Conservation (phyloP, 306 rosid species). For the Fragaria nilgerrensis region DNA sequence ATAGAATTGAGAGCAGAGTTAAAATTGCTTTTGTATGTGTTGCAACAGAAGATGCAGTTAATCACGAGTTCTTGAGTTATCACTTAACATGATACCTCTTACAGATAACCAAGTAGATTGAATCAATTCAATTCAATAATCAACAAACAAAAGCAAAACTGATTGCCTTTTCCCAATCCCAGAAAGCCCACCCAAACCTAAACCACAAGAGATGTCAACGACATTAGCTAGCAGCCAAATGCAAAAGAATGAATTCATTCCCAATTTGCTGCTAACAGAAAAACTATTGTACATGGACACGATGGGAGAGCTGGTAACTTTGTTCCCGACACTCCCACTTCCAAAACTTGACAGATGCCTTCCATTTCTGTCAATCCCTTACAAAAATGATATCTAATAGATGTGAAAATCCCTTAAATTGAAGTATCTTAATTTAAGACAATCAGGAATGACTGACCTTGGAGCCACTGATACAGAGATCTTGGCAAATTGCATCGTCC, state of each 20-base stretch:
- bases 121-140: not conserved
- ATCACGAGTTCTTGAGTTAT: not conserved
- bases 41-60: not conserved
- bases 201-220: conserved; percentile 12
- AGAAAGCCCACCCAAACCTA: conserved; percentile 4
- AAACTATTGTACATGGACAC: conserved; percentile 17
- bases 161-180: conserved; percentile 19
- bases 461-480: conserved; percentile 22
- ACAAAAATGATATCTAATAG: conserved; percentile 15
- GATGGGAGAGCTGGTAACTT: conserved; percentile 28
- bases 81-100: not conserved
- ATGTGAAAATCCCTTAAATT: conserved; percentile 33
- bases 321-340: conserved; percentile 30
- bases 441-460: conserved; percentile 28
- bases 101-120: not conserved
- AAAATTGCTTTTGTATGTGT: not conserved
- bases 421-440: conserved; percentile 24
- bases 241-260: conserved; percentile 24
- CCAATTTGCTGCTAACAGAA: conserved; percentile 31
- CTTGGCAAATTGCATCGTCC: conserved; percentile 17
- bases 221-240: conserved; percentile 9
- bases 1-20: not conserved
- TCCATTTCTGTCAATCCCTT: conserved; percentile 21
- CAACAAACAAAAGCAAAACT: not conserved
- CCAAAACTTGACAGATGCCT: conserved; percentile 32